Percentiles rank a stretch among this genome's conserved stretches.
phyloP scores from a whole-genome alignment of 441 rosid species.

The Mallotus repandus region DNA sequence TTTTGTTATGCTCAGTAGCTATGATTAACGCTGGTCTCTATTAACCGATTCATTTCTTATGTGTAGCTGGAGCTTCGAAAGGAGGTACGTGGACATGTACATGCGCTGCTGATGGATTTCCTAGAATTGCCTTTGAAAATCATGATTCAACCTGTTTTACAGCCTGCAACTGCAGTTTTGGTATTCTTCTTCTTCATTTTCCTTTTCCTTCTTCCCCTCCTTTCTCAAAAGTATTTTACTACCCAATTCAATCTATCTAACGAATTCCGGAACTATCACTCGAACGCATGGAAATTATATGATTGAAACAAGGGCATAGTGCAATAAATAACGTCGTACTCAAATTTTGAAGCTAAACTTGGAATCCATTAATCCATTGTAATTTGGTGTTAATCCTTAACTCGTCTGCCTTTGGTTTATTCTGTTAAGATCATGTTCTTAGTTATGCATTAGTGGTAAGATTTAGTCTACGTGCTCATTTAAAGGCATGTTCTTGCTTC shows the following conservation, averaged over 20 bases:
- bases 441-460: slow-evolving; percentile 6
- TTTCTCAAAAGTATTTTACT: neutral
- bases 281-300: neutral
- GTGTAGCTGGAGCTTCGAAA: slow-evolving; percentile 34
- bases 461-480: slow-evolving; percentile 15
- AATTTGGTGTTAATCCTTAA: neutral
- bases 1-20: neutral
- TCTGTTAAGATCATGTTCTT: neutral
- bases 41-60: slow-evolving; percentile 17
- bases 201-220: too few relatives aligned
- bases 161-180: slow-evolving; percentile 86
- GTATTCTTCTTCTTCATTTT: slow-evolving; percentile 29
- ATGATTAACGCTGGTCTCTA: slow-evolving; percentile 2
- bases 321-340: neutral
- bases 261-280: neutral
- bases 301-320: neutral
- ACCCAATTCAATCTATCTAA: neutral
- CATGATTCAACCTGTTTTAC: slow-evolving; percentile 62
- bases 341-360: neutral
- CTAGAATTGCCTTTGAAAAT: slow-evolving; percentile 46
- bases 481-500: slow-evolving; percentile 19
- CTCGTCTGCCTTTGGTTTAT: neutral
- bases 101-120: slow-evolving; percentile 73
- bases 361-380: neutral
- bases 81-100: slow-evolving; percentile 62